Evolutionary conservation across 2,329 filamentous ascomycete genomes (phyloP), one percentile per base, ranked within the genome.

Genomic region (Colletotrichum caudatum): DNA sequence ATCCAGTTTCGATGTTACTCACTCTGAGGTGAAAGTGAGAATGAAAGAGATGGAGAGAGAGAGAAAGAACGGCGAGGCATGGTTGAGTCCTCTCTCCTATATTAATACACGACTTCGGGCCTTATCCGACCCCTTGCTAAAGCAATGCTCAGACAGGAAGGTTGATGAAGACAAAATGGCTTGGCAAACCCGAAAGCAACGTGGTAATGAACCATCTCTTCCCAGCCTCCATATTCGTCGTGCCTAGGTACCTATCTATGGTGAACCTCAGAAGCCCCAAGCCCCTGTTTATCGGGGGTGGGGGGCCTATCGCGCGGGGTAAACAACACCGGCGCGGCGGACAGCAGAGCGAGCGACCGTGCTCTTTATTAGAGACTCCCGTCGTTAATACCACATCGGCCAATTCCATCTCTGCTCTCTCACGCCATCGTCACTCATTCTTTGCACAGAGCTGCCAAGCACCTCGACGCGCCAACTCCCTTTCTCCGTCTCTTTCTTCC

Each of bases 61-160:
- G 29, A 12, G 20, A 33, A 14, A 11, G 8, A 12, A 18, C 1
- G 12, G 23, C 5, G 8, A 20, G 26, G 4, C 2, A 18, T 33
- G 14, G 3, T 44, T 33, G 14, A 8, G 44, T 8, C 20, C 20
- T 41, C 5, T 29, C 29, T 29, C 29, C 3, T 29, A 11, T 14
- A 4, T n/a, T 7, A 16, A n/a, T 46, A 26, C 37, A 64, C 44
- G 4, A 35, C 11, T 33, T 46, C 39, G 26, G 33, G 35, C 39
- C 20, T 54, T 39, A 56, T 41, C 41, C 26, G 29, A 18, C n/a
- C 20, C 63, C 29, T 68, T 35, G 33, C 33, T 12, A n/a, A 29
- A 29, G 29, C 26, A n/a, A 23, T 58, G 33, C 71, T 68, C 29
- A 66, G 72, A 72, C n/a, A 69, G 69, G 72, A 73, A 73, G 72